A percentile compares a stretch with the other conserved stretches of the same genome.
Evolutionary conservation across 192 early-diverging fungal species (phyloP).

Genomic region (Linnemannia schmuckeri): DNA sequence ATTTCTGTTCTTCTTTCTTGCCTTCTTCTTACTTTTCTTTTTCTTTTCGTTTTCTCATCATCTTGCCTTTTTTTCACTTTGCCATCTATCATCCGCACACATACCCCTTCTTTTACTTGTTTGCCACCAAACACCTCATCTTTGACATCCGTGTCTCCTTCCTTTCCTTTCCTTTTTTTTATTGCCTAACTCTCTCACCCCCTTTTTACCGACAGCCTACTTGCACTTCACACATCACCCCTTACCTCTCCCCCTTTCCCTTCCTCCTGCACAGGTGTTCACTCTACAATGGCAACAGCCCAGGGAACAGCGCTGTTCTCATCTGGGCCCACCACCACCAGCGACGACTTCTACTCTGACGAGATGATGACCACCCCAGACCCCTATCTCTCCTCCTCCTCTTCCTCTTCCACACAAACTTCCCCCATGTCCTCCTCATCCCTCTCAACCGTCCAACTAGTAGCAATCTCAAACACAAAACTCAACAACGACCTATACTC

Average conservation of each 20-base stretch:
- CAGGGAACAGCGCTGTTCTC: constrained; percentile 13
- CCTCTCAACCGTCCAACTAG: constrained; percentile 32
- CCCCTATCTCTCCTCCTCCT: background rate
- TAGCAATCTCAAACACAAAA: constrained; percentile 37
- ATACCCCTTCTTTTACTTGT: background rate
- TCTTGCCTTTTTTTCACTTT: background rate
- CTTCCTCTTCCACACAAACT: background rate
- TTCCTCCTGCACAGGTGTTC: background rate
- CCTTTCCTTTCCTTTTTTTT: background rate
- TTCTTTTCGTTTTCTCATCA: background rate
- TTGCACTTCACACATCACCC: background rate
- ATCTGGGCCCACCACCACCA: constrained; percentile 8
- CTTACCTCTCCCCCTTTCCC: background rate
- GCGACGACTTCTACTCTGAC: background rate
- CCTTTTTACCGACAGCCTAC: too few species aligned
- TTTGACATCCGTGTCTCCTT: background rate
- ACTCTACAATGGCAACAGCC: too few species aligned
- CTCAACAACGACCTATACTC: constrained; percentile 48
- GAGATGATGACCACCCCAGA: background rate
- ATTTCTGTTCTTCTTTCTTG: background rate
- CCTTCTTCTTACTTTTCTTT: background rate
- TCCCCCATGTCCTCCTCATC: background rate
- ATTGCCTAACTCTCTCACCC: background rate
- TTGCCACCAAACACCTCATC: background rate
- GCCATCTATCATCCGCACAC: background rate